Base-by-base conservation (phyloP, 495 filamentous ascomycete genomes). In the Saxispiralis lemnorum region DNA sequence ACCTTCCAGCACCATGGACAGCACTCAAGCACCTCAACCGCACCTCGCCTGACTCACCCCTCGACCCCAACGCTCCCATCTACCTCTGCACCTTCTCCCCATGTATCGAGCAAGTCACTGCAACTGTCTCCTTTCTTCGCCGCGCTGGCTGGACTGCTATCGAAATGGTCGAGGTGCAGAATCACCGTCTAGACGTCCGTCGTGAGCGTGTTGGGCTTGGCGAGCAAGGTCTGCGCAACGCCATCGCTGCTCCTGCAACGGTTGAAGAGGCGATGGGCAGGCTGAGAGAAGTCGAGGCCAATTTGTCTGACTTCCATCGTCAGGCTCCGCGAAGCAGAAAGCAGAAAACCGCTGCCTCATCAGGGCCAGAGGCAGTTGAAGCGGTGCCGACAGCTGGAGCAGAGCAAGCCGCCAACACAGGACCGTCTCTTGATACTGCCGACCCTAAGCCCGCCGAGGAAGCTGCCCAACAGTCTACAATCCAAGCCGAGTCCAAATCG, bases 31-130 rank as follows among this genome's bases (percentile, higher is more conserved):
- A 93, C 46, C 69, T 97, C 15, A 76, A 79, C 2, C 78, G 88
- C 19, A 38, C 38, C 32, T 47, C 49, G 7, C 75, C 70, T 63
- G 58, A 63, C 17, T 83, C 82, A 0, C 76, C 84, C 0, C 69
- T 97, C 3, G 75, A 85, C 47, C 75, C 81, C 0, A 65, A 65
- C 5, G 62, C 69, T 20, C 63, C 82, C 1, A 71, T 74, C 15
- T 69, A 84, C 47, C 64, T 97, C 47, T 97, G 89, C 62, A 88
- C 87, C 2, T 97, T 97, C 65, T 86, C 79, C 7, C 89, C 89
- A 0, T 97, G 89, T 59, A 86, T 97, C 53, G 89, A 97, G 62
- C 89, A 97, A 60, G 87, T 87, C 7, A 79, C 79, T 24, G 71
- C 73, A 31, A 95, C 92, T 0, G 74, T 93, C 39, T 74, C 79